A percentile compares a stretch with the other conserved stretches of the same genome.
These are phyloP conservation scores for Meyerozyma guilliermondii DNA, from an alignment of 1,139 yeast genomes.

Conservation along the genomic window DNA sequence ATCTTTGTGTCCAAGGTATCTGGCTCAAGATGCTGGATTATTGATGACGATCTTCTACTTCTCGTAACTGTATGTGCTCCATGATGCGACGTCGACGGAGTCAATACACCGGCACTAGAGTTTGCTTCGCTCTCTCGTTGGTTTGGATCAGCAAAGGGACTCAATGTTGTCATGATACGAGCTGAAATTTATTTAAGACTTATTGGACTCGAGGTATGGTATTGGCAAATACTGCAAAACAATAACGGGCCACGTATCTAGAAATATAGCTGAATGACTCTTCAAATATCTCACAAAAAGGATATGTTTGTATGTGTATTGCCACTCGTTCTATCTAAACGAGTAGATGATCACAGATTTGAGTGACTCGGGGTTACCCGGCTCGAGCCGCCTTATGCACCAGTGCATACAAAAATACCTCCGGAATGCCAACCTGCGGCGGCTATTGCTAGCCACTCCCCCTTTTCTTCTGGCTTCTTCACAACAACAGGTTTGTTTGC, in stretches of 20 bases:
- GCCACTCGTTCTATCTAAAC: conserved; percentile 1
- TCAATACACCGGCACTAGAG: conserved; percentile 11
- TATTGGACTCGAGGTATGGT: no score
- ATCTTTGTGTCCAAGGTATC: conserved; percentile 89
- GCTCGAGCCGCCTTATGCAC: conserved; percentile 5
- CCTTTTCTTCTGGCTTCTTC: conserved; percentile 10
- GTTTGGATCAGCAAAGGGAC: conserved; percentile 7
- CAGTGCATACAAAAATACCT: conserved; percentile 28
- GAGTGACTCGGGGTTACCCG: background rate
- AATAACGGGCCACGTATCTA: background rate
- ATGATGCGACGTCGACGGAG: conserved; percentile 27
- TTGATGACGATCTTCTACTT: conserved; percentile 43
- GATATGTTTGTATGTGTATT: background rate
- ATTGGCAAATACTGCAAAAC: background rate
- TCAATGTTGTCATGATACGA: background rate
- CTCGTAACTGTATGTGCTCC: conserved; percentile 23
- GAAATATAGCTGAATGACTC: background rate
- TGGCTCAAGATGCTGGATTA: conserved; percentile 85
- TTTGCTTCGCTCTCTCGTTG: conserved; percentile 8
- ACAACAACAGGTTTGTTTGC: background rate
- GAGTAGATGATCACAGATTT: background rate
- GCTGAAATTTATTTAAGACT: background rate
- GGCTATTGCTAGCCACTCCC: conserved; percentile 47
- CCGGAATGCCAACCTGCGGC: conserved; percentile 86
- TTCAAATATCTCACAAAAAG: background rate